Evolutionary conservation across 2,329 filamentous ascomycete genomes (phyloP).

Genomic region (Nothopassalora personata): DNA sequence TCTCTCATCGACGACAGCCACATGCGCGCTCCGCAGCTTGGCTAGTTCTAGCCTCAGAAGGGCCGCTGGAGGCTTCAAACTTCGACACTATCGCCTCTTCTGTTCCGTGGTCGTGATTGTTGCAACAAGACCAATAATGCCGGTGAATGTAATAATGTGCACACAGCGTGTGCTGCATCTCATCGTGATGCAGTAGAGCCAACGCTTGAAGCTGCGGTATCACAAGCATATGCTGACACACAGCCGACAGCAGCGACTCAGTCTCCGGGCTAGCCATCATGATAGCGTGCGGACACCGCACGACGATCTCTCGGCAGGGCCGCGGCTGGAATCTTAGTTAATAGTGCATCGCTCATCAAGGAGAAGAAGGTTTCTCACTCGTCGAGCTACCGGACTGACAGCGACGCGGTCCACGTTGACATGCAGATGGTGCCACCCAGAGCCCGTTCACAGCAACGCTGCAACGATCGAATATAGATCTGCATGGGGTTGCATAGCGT

Average conservation of each 20-base stretch:
- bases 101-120: neutral
- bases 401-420: neutral
- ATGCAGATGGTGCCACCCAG: conserved; percentile 1
- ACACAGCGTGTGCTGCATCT: neutral
- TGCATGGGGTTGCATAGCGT: neutral
- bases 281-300: neutral
- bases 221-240: neutral
- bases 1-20: neutral
- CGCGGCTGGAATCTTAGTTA: neutral
- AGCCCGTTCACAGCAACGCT: neutral
- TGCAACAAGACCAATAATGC: neutral
- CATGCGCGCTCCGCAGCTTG: neutral
- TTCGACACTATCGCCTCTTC: neutral
- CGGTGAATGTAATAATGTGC: neutral
- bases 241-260: neutral
- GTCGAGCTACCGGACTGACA: neutral
- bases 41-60: neutral
- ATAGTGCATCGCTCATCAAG: neutral
- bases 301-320: neutral
- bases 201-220: neutral
- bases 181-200: neutral
- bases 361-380: neutral
- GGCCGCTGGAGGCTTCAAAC: neutral
- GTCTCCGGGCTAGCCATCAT: neutral
- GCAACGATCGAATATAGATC: neutral